Conservation (phyloP, 2,329 filamentous ascomycete genomes). For the Coniochaeta sp. region DNA sequence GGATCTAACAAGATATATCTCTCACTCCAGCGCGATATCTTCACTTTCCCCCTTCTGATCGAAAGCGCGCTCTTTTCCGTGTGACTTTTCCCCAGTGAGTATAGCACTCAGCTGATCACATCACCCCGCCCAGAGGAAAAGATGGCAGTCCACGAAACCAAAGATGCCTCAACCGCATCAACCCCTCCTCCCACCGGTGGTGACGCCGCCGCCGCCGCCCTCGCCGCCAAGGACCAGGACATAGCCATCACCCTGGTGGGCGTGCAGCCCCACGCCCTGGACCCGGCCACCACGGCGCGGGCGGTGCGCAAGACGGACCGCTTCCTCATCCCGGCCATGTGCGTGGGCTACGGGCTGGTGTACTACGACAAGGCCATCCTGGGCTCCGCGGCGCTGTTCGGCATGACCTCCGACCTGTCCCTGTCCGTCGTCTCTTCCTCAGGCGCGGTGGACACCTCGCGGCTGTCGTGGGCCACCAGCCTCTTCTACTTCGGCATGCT, state of each 20-base stretch:
- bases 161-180: not conserved
- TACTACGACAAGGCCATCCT: constrained; percentile 73
- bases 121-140: not conserved
- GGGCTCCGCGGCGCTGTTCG: constrained; percentile 64
- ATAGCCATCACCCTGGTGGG: constrained; percentile 52
- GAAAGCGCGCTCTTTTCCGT: too few relatives aligned
- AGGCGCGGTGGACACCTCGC: constrained; percentile 53
- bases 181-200: not conserved
- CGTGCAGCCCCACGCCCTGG: constrained; percentile 43
- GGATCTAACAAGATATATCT: too few relatives aligned
- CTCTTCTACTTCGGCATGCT: constrained; percentile 79
- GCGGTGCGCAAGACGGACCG: constrained; percentile 48
- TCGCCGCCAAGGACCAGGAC: constrained; percentile 29
- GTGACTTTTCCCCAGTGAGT: not conserved
- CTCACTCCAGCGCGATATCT: not conserved
- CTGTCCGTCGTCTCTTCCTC: constrained; percentile 48
- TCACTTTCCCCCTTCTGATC: not conserved
- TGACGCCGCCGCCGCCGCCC: not conserved
- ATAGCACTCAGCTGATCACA: not conserved
- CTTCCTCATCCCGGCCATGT: constrained; percentile 50
- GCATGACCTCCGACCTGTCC: constrained; percentile 63
- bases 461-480: constrained; percentile 69
- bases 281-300: constrained; percentile 35
- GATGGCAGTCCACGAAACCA: not conserved
- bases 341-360: constrained; percentile 53